Percentiles rank a stretch among this genome's conserved stretches.
Conservation (phyloP, 768 basidiomycete genomes). For the Macrolepiota dolichaula region DNA sequence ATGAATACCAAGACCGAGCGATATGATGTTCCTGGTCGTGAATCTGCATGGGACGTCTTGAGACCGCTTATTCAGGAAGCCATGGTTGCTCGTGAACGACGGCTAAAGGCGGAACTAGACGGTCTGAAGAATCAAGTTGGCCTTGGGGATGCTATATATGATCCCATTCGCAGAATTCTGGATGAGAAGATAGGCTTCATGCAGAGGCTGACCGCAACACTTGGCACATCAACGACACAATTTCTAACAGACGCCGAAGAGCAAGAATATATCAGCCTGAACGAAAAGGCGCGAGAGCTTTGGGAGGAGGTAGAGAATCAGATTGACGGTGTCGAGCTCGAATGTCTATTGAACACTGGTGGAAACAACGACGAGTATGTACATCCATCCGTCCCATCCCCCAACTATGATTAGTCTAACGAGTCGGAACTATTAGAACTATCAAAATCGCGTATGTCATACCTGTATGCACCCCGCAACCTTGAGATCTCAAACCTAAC, state of each 20-base stretch:
- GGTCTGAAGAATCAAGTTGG: background rate
- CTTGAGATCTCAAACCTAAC: background rate
- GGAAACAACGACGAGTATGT: background rate
- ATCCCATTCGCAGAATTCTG: background rate
- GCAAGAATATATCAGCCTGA: background rate
- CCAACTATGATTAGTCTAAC: background rate
- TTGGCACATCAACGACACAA: background rate
- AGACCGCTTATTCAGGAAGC: background rate
- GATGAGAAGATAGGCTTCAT: background rate
- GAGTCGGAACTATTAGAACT: background rate
- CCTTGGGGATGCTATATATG: background rate
- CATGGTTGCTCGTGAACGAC: background rate
- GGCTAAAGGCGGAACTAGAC: background rate
- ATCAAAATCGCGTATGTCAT: background rate
- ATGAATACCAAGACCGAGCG: background rate
- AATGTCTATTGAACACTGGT: background rate
- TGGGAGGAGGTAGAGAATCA: constrained; percentile 7
- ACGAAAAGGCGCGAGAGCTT: background rate
- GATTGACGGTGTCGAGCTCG: background rate
- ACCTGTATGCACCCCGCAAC: background rate
- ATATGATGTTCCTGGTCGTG: background rate
- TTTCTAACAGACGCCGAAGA: background rate
- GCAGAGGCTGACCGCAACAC: background rate
- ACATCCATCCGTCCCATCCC: background rate
- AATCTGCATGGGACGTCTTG: background rate